phyloP scores from a whole-genome alignment of 2,329 filamentous ascomycete species.

The Paecilomyces niveus region DNA sequence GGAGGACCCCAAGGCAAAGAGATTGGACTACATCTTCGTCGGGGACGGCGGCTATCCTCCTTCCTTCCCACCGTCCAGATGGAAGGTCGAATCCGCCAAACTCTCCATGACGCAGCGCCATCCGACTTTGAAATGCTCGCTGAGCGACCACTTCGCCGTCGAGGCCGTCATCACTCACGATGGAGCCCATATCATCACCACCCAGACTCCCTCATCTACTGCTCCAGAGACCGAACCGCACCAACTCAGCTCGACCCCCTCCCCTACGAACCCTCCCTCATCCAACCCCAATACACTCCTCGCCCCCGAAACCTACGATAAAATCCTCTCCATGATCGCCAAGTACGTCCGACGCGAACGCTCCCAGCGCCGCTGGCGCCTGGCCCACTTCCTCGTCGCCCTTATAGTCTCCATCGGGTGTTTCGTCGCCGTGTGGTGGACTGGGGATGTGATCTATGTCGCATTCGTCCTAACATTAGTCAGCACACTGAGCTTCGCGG shows the following conservation, averaged over 20 bases:
- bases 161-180: conserved; percentile 64
- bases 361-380: conserved; percentile 63
- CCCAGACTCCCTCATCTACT: background rate
- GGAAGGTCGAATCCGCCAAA: conserved; percentile 63
- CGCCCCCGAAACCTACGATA: conserved; percentile 55
- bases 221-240: conserved; percentile 6
- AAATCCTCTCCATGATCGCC: conserved; percentile 64
- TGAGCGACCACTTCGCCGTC: conserved; percentile 93
- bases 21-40: conserved; percentile 92
- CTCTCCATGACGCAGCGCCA: conserved; percentile 80
- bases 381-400: conserved; percentile 65
- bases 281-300: conserved; percentile 21
- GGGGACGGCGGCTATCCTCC: conserved; percentile 43
- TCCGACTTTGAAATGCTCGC: conserved; percentile 70
- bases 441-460: conserved; percentile 56
- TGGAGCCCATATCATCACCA: conserved; percentile 3
- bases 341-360: conserved; percentile 65
- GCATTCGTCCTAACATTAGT: conserved; percentile 74
- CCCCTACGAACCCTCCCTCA: too few species aligned
- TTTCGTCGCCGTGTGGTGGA: conserved; percentile 80
- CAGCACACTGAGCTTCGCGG: conserved; percentile 67
- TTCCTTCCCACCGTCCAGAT: conserved; percentile 37
- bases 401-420: conserved; percentile 64
- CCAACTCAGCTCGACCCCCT: conserved; percentile 2
- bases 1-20: conserved; percentile 68